Evolutionary conservation across 148 eudicot species (phyloP).

Genomic region (Mesembryanthemum crystallinum): DNA sequence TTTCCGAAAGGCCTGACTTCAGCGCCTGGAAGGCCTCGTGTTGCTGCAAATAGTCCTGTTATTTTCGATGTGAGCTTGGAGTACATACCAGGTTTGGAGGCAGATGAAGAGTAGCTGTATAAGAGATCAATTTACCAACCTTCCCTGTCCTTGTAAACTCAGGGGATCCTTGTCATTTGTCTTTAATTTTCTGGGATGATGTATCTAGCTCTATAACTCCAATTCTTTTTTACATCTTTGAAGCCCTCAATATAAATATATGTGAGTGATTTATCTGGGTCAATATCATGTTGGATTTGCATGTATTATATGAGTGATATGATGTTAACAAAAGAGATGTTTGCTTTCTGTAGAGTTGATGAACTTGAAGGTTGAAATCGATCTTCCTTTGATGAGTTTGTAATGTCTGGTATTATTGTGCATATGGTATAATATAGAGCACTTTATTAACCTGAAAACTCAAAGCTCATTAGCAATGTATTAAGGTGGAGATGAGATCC

Average conservation of each 20-base stretch:
- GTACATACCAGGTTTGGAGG: conserved; percentile 88
- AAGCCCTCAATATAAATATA: not conserved
- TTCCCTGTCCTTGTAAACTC: not conserved
- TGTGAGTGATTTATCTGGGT: conserved; percentile 4
- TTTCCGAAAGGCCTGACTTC: conserved; percentile 94
- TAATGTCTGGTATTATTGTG: no score
- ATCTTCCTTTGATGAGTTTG: no score
- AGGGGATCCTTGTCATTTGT: not conserved
- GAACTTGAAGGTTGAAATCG: no score
- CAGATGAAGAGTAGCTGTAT: conserved; percentile 53
- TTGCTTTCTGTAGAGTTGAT: no score
- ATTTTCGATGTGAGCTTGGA: conserved; percentile 89
- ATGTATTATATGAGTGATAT: no score
- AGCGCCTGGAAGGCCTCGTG: conserved; percentile 99
- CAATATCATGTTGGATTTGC: conserved; percentile 8
- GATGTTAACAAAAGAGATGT: no score
- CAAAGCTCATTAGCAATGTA: no score
- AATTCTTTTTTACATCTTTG: conserved; percentile 7
- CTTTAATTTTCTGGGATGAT: not conserved
- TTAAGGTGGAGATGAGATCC: no score
- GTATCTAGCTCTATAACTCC: not conserved
- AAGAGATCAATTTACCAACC: not conserved
- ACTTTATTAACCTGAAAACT: no score
- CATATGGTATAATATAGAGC: no score
- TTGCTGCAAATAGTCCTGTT: conserved; percentile 89